Evolutionary conservation across 176 grass and related monocot species (phyloP), one percentile per base, ranked within the genome.

Genomic region (Oryza glumipatula): DNA sequence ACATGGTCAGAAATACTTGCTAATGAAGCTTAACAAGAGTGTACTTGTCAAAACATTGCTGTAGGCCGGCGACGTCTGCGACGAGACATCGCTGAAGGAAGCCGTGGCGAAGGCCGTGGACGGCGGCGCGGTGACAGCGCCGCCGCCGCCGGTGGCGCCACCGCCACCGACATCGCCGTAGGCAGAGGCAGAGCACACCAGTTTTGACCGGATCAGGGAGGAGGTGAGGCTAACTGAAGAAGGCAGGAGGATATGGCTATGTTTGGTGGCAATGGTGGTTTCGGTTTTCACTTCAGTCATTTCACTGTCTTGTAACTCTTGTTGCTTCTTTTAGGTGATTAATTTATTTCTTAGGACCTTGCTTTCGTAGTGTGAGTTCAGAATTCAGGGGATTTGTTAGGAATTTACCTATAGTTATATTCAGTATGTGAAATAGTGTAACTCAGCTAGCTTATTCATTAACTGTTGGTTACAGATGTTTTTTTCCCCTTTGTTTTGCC

Each of bases 61-160:
- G 80, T 67, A 95, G 89, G 79, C 21, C 19, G 68, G 76, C 30
- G 67, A 92, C 68, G 85, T 85, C 16, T 54, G 52, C 33, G 78
- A 90, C 56, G 93, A 88, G 72, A 39, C 68, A 38, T 87, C 72
- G 21, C 84, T 98, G 12, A 83, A 90, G 87, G 93, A 98, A 91
- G 87, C 82, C 69, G 83, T 95, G 68, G 58, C 30, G 80, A 90
- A 85, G 80, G 93, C 71, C 10, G 83, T 93, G 9, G 72, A 90
- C 70, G 82, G 77, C 71, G 82, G 77, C 71, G 82, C 72, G 6
- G 51, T 76, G 86, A 36, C 30, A 28, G 9, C 30, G 67, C 36
- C 43, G 17, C 11, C 30, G 67, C 36, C 43, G 17, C 12, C 82
- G 64, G 39, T 41, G 39, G 39, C 39, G 39, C 7, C 7, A 0